phyloP scores from a whole-genome alignment of 2,329 filamentous ascomycete genomes.

The Cryphonectria naterciae region DNA sequence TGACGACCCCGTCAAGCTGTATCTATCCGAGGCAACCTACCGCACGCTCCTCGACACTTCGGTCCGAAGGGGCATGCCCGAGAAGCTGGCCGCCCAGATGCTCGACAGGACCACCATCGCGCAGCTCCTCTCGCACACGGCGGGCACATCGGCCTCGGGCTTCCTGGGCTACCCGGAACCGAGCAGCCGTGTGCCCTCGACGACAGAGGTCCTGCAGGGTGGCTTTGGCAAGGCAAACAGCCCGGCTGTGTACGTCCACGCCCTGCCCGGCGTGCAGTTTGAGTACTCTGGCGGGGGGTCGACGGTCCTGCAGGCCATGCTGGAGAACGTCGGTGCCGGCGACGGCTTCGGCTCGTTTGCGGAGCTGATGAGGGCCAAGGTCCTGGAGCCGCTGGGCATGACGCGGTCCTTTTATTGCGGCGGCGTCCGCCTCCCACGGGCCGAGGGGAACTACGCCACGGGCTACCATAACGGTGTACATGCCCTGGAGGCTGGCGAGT shows the following conservation, averaged over 20 bases:
- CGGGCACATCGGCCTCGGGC: conserved; percentile 17
- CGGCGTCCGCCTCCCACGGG: conserved; percentile 4
- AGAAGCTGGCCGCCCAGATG: conserved; percentile 15
- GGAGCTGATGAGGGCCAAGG: conserved; percentile 20
- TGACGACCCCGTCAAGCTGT: conserved; percentile 20
- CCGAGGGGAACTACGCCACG: conserved; percentile 19
- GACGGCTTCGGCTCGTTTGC: conserved; percentile 12
- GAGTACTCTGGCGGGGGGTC: conserved; percentile 24
- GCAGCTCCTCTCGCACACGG: conserved; percentile 24
- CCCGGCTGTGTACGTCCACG: conserved; percentile 13
- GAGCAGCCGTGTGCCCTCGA: conserved; percentile 12
- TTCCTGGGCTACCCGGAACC: conserved; percentile 18
- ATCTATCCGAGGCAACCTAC: conserved; percentile 15
- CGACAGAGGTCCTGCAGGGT: conserved; percentile 18
- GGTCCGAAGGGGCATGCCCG: conserved; percentile 15
- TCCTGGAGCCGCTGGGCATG: conserved; percentile 23
- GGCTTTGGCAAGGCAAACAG: conserved; percentile 22
- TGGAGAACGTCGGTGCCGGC: conserved; percentile 16
- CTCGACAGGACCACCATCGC: conserved; percentile 20
- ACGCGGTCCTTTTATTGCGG: conserved; percentile 23
- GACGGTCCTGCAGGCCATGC: conserved; percentile 24
- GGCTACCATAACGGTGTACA: conserved; percentile 22
- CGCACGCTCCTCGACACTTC: conserved; percentile 17
- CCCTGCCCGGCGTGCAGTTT: conserved; percentile 14
- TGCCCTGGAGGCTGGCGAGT: conserved; percentile 15